phyloP scores from a whole-genome alignment of 192 early-diverging fungal species.

The Rhizophagus clarus region DNA sequence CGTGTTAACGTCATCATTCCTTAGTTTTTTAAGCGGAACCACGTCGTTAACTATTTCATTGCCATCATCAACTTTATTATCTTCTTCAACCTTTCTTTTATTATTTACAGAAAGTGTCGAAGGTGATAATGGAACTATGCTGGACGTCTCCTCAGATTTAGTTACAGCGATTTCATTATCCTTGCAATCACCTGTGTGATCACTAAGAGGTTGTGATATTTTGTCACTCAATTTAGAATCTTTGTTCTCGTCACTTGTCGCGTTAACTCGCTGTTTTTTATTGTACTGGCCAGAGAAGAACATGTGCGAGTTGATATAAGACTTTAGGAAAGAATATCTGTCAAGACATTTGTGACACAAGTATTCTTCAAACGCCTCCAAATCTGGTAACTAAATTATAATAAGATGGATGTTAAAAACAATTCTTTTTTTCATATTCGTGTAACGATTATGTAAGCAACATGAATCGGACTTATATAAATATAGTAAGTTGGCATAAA shows the following conservation, averaged over 20 bases:
- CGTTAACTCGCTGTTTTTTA: not conserved
- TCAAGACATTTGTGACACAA: conserved; percentile 68
- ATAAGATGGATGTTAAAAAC: not conserved
- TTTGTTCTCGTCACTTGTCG: not conserved
- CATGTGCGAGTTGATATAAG: conserved; percentile 26
- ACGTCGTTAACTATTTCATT: conserved; percentile 9
- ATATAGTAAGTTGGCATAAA: not conserved
- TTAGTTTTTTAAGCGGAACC: not conserved
- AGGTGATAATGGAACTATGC: not conserved
- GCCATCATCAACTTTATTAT: not conserved
- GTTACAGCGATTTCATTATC: not conserved
- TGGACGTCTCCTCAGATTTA: not conserved
- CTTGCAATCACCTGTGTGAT: not conserved
- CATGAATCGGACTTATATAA: not conserved
- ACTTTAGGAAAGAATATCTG: conserved; percentile 45
- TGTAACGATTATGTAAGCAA: not conserved
- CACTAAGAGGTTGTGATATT: not conserved
- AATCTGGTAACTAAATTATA: conserved; percentile 50
- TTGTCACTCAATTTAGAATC: not conserved
- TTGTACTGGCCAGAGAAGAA: conserved; percentile 21
- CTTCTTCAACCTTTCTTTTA: conserved; percentile 33
- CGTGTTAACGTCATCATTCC: conserved; percentile 14
- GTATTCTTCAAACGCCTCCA: conserved; percentile 63
- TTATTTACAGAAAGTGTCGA: not conserved
- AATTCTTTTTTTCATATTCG: not conserved